These are phyloP conservation scores for Benincasa hispida DNA, from an alignment of 306 rosid species.

Conservation along the genomic window DNA sequence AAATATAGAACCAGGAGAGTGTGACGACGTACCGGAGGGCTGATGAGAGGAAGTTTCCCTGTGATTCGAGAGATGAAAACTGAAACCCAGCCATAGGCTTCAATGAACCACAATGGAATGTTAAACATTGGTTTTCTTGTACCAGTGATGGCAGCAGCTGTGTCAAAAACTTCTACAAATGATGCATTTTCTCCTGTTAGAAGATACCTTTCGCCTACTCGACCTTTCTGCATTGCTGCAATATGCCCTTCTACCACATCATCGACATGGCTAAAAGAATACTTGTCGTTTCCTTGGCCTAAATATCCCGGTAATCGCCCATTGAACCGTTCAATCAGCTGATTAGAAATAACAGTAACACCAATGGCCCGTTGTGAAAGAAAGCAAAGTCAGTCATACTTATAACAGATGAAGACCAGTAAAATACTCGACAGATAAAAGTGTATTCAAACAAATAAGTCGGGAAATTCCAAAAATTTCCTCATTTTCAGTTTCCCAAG, in stretches of 20 bases:
- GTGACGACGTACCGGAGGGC: constrained; percentile 67
- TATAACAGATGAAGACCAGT: background rate
- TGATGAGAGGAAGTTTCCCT: constrained; percentile 67
- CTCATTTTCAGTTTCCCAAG: background rate
- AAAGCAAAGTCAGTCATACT: background rate
- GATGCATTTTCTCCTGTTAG: constrained; percentile 89
- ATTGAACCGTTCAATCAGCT: constrained; percentile 67
- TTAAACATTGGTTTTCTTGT: constrained; percentile 43
- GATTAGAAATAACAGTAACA: constrained; percentile 1
- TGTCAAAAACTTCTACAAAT: constrained; percentile 53
- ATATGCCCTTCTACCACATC: constrained; percentile 85
- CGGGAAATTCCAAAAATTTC: background rate
- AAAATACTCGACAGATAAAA: background rate
- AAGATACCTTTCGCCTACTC: constrained; percentile 57
- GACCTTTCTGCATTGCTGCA: constrained; percentile 53
- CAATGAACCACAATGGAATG: constrained; percentile 66
- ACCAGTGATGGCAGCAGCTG: constrained; percentile 51
- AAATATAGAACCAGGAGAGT: background rate
- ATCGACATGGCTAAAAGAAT: constrained; percentile 72
- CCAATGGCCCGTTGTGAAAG: background rate
- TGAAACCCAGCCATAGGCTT: constrained; percentile 55
- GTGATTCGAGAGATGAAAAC: constrained; percentile 47
- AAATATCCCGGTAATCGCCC: constrained; percentile 84
- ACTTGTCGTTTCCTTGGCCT: constrained; percentile 52
- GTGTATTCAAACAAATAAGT: background rate